phyloP scores from a whole-genome alignment of 768 basidiomycete genomes.

The Leccinum uliginosum region DNA sequence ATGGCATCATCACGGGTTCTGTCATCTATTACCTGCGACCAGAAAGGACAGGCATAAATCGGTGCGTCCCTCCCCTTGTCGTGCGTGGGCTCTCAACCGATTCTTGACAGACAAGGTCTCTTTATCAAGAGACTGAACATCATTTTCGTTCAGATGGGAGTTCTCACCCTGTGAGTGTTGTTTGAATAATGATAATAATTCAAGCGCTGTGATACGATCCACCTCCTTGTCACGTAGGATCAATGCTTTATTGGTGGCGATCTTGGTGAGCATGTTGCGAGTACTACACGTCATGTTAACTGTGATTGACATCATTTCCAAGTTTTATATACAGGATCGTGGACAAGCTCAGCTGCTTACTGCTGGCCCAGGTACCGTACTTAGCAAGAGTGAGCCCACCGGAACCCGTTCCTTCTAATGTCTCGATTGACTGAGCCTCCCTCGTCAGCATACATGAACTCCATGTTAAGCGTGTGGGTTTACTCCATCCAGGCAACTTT shows the following conservation, averaged over 20 bases:
- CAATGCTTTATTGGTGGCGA: constrained; percentile 5
- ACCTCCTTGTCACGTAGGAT: constrained; percentile 1
- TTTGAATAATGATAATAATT: neutral
- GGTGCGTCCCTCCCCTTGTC: constrained; percentile 3
- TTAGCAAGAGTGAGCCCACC: constrained; percentile 16
- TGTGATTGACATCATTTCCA: neutral
- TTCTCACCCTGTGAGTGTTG: constrained; percentile 14
- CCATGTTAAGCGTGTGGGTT: constrained; percentile 24
- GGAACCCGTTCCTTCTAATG: neutral
- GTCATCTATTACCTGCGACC: constrained; percentile 15
- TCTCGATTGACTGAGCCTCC: neutral
- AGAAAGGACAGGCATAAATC: constrained; percentile 4
- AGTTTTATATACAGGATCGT: constrained; percentile 15
- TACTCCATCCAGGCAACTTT: neutral
- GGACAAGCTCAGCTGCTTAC: constrained; percentile 1
- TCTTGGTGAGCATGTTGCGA: constrained; percentile 8
- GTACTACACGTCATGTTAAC: neutral
- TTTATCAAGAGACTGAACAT: constrained; percentile 12
- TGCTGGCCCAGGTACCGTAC: constrained; percentile 7
- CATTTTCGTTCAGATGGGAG: constrained; percentile 19
- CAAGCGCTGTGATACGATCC: neutral
- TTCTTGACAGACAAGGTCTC: neutral
- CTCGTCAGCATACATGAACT: constrained; percentile 19
- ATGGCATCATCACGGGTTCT: constrained; percentile 15
- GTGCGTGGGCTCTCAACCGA: neutral